Conservation (phyloP, 1,139 yeast genomes). For the Debaryomycetaceae sp. region DNA sequence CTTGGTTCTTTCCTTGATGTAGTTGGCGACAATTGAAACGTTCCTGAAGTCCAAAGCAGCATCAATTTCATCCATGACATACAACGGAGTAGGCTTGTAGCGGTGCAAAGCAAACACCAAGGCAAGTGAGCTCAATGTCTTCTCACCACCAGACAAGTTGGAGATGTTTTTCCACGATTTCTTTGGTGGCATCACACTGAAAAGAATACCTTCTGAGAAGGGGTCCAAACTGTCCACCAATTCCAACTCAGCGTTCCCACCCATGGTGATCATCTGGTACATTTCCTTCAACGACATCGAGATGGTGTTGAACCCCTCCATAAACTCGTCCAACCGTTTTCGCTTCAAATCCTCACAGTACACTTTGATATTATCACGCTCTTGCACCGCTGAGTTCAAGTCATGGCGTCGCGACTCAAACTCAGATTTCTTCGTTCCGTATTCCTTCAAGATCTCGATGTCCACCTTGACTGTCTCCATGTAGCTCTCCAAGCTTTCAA, state of each 20-base stretch:
- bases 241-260: constrained; percentile 97
- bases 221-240: constrained; percentile 95
- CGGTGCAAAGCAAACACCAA: constrained; percentile 94
- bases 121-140: constrained; percentile 91
- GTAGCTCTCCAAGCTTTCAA: constrained; percentile 52
- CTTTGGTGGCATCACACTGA: constrained; percentile 99
- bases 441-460: constrained; percentile 72
- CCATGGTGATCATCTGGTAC: constrained; percentile 99
- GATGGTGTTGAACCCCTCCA: constrained; percentile 86
- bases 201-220: constrained; percentile 93
- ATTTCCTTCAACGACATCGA: constrained; percentile 89
- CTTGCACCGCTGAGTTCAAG: constrained; percentile 60
- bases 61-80: constrained; percentile 99
- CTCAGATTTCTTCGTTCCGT: constrained; percentile 63
- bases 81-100: constrained; percentile 94
- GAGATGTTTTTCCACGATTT: constrained; percentile 96
- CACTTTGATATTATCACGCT: constrained; percentile 63
- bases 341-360: constrained; percentile 68
- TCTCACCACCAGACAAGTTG: constrained; percentile 96
- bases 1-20: constrained; percentile 90
- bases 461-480: constrained; percentile 63
- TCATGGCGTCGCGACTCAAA: constrained; percentile 59
- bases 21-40: constrained; percentile 95
- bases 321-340: constrained; percentile 79
- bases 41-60: constrained; percentile 97